Percentiles rank a stretch among this genome's conserved stretches.
Evolutionary conservation across 2,329 filamentous ascomycete genomes (phyloP).

Genomic region (Alternaria gansuensis): DNA sequence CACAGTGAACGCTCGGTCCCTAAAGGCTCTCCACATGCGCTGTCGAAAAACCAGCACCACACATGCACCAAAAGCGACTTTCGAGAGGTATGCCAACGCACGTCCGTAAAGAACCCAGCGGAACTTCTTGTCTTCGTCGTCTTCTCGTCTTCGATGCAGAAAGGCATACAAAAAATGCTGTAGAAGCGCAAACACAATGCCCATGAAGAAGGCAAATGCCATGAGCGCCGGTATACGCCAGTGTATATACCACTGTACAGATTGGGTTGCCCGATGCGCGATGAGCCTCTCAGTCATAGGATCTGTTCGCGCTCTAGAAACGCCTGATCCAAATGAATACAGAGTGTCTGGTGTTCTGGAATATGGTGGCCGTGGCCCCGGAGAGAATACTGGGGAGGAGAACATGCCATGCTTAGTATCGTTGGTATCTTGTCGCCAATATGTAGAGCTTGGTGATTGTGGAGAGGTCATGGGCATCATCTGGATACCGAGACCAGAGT

Average conservation of each 20-base stretch:
- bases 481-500: conserved; percentile 40
- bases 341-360: conserved; percentile 34
- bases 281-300: conserved; percentile 45
- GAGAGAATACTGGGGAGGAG: conserved; percentile 27
- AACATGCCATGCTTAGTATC: conserved; percentile 30
- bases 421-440: conserved; percentile 27
- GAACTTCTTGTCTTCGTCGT: conserved; percentile 43
- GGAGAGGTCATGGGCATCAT: conserved; percentile 37
- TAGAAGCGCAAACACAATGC: conserved; percentile 40
- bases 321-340: conserved; percentile 31
- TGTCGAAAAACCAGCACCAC: conserved; percentile 47
- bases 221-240: conserved; percentile 51
- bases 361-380: conserved; percentile 25
- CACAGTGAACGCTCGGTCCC: conserved; percentile 44
- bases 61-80: conserved; percentile 48
- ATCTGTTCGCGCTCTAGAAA: conserved; percentile 41
- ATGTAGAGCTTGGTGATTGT: conserved; percentile 33
- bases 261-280: conserved; percentile 44
- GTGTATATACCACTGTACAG: conserved; percentile 44
- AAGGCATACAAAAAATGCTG: conserved; percentile 48
- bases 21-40: conserved; percentile 50
- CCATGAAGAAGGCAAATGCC: conserved; percentile 38
- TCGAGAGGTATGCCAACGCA: conserved; percentile 48
- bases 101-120: conserved; percentile 48
- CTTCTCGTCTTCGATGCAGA: conserved; percentile 39